These are phyloP conservation scores for Leishmania guyanensis DNA, from an alignment of 208 protist species.

Conservation along the genomic window DNA sequence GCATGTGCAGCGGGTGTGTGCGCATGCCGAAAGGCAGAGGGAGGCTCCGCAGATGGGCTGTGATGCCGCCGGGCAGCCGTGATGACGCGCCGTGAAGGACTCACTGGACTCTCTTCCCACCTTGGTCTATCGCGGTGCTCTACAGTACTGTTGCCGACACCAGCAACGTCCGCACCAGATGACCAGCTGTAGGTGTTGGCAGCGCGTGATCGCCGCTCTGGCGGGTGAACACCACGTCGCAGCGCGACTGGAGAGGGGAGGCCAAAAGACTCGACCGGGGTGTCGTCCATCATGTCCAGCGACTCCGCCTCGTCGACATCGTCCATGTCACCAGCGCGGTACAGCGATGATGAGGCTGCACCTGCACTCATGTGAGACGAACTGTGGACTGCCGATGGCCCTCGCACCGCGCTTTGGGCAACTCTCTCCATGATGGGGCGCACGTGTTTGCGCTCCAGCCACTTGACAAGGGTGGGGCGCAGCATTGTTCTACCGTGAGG, in stretches of 20 bases:
- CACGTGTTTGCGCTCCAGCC: slow-evolving; percentile 28
- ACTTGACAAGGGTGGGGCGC: slow-evolving; percentile 30
- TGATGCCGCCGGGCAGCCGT: slow-evolving; percentile 20
- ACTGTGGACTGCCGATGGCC: neutral
- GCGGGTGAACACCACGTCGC: neutral
- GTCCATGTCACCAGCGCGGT: slow-evolving; percentile 23
- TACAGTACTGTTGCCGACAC: neutral
- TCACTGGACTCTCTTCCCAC: neutral
- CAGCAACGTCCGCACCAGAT: neutral
- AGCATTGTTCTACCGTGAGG: slow-evolving; percentile 4
- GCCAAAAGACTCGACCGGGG: slow-evolving; percentile 4
- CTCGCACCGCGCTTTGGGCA: neutral
- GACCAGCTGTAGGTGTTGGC: neutral
- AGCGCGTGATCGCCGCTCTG: slow-evolving; percentile 10
- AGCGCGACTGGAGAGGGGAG: neutral
- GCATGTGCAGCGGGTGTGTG: neutral
- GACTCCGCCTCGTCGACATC: slow-evolving; percentile 2
- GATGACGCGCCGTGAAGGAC: slow-evolving; percentile 21
- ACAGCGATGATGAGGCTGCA: neutral
- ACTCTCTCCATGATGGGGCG: slow-evolving; percentile 43
- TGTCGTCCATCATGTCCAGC: slow-evolving; percentile 23
- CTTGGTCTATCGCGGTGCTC: neutral
- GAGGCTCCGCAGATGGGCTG: neutral
- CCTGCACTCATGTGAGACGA: neutral
- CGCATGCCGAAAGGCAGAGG: neutral